Base-by-base conservation (phyloP, 768 basidiomycete species). In the Boletus reticulatus region DNA sequence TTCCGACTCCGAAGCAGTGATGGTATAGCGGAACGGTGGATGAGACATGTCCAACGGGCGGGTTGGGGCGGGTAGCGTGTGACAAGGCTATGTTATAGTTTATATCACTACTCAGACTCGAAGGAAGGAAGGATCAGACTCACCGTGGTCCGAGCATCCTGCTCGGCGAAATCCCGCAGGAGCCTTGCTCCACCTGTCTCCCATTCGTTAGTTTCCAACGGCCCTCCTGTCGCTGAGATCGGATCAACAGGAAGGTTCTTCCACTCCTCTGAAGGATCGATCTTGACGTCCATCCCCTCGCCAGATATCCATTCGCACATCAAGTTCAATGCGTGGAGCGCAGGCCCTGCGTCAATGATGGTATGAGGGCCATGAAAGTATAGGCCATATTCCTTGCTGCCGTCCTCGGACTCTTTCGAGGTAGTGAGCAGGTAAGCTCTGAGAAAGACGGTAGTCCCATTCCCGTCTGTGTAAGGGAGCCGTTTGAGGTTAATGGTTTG, bases 221-320 rank as follows among this genome's bases (percentile, higher is more conserved):
- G 52, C 5, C 67, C 66, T 10, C 68, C 67, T 0, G 55, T 70
- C 2, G 67, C 68, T 31, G 52, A 53, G 24, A 68, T 56, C 6
- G 63, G 66, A 22, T 69, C 68, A 5, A 58, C 56, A 1, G 68
- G 68, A 14, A 68, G 63, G 38, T 68, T 60, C 24, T 53, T 60
- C 66, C 66, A 66, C 36, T 70, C 67, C 31, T 65, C 53, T 13
- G 32, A 58, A 37, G 48, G 56, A 1, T 55, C 41, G 6, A 63
- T 49, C 11, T 0, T 34, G 34, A 66, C 42, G 8, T 57, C 51
- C 48, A 66, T 53, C 0, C 60, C 61, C 4, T 50, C 46, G 3
- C 41, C 48, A 17, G 64, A 62, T 2, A 65, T 65, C 63, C 68
- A 67, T 52, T 53, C 58, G 22, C 52, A 62, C 65, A 60, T 59